A percentile compares a stretch with the other conserved stretches of the same genome.
These are phyloP conservation scores for Fraxinus pennsylvanica DNA, from an alignment of 257 asterid genomes.

Conservation along the genomic window DNA sequence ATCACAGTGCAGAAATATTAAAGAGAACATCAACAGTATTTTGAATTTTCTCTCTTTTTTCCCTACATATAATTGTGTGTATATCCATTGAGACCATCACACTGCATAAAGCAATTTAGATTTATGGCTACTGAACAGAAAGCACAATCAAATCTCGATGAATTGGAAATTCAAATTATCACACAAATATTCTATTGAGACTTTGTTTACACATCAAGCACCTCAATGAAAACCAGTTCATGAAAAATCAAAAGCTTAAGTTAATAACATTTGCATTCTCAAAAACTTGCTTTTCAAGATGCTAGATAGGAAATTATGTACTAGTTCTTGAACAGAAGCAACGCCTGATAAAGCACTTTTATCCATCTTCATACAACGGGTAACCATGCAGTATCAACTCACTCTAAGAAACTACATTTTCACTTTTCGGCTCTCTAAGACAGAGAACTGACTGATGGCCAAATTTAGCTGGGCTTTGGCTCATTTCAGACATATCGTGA, in stretches of 20 bases:
- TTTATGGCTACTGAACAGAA: not conserved
- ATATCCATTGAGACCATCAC: not conserved
- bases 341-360: not conserved
- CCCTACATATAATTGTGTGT: not conserved
- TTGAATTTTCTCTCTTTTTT: not conserved
- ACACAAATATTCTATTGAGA: not conserved
- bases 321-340: not conserved
- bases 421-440: not conserved
- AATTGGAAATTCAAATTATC: not conserved
- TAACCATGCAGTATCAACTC: not conserved
- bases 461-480: not conserved
- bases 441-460: not conserved
- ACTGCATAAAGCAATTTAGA: not conserved
- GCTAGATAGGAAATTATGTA: not conserved
- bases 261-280: not conserved
- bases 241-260: not conserved
- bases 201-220: not conserved
- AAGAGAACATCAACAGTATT: not conserved
- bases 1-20: not conserved
- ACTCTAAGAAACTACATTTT: not conserved
- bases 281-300: not conserved
- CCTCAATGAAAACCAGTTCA: not conserved
- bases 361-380: not conserved
- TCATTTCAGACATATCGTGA: not conserved
- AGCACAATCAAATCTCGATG: not conserved